Conservation (phyloP, 768 basidiomycete species). For the Albatrellus ellisii region DNA sequence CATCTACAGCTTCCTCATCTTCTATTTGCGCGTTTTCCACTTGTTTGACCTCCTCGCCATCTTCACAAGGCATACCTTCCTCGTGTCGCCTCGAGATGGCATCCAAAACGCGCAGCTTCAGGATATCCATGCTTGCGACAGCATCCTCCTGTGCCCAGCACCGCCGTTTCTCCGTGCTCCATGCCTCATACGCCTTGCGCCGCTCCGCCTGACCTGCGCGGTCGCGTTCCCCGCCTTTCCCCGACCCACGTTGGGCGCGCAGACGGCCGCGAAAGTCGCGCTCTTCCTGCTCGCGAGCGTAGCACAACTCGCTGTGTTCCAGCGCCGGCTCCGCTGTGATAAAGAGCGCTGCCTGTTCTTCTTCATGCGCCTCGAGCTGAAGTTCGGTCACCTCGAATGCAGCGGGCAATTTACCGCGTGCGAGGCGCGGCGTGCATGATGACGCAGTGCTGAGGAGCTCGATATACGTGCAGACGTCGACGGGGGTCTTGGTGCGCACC, state of each 20-base stretch:
- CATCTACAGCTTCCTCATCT: slow-evolving; percentile 20
- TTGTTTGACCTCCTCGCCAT: slow-evolving; percentile 17
- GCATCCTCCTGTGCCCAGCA: slow-evolving; percentile 18
- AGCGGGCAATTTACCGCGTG: slow-evolving; percentile 5
- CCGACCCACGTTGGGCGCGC: background rate
- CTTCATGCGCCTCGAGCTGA: slow-evolving; percentile 8
- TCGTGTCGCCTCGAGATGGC: slow-evolving; percentile 16
- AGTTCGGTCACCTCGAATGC: slow-evolving; percentile 7
- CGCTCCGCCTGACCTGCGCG: slow-evolving; percentile 5
- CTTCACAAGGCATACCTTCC: slow-evolving; percentile 13
- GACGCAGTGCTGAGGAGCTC: slow-evolving; percentile 25
- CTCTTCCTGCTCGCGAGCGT: background rate
- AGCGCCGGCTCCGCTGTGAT: slow-evolving; percentile 2
- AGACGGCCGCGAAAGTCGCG: background rate
- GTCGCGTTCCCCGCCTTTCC: slow-evolving; percentile 17
- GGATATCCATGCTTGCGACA: slow-evolving; percentile 23
- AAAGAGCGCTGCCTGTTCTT: background rate
- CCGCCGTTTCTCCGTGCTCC: background rate
- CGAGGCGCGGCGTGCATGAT: background rate
- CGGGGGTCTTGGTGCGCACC: slow-evolving; percentile 49
- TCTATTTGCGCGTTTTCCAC: too few relatives aligned
- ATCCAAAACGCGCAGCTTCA: slow-evolving; percentile 19
- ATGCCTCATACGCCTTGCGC: background rate
- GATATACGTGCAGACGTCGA: slow-evolving; percentile 61
- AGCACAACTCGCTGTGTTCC: background rate